Conservation (phyloP, 257 asterid genomes). For the Buddleja alternifolia region DNA sequence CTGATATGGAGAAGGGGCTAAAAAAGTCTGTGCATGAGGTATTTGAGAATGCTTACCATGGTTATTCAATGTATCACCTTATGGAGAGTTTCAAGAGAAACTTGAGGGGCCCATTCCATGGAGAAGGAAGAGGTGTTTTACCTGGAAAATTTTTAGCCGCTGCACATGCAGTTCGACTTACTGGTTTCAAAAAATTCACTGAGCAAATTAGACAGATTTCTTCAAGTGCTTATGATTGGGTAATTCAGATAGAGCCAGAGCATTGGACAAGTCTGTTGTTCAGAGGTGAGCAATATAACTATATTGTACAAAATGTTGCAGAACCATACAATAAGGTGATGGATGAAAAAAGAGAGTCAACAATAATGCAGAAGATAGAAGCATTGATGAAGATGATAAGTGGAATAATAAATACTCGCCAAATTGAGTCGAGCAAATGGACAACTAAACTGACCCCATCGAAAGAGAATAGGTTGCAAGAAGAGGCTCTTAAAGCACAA, state of each 20-base stretch:
- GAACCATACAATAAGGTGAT: slow-evolving; percentile 66
- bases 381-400: slow-evolving; percentile 58
- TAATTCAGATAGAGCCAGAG: slow-evolving; percentile 66
- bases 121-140: slow-evolving; percentile 77
- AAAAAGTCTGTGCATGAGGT: slow-evolving; percentile 50
- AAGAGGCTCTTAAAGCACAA: slow-evolving; percentile 53
- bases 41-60: slow-evolving; percentile 67
- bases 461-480: slow-evolving; percentile 61
- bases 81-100: slow-evolving; percentile 75
- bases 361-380: slow-evolving; percentile 83
- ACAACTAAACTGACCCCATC: slow-evolving; percentile 68
- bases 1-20: slow-evolving; percentile 77
- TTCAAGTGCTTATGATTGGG: slow-evolving; percentile 67
- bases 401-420: slow-evolving; percentile 56
- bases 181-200: slow-evolving; percentile 52
- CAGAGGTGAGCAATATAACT: slow-evolving; percentile 68
- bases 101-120: slow-evolving; percentile 78
- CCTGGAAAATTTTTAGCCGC: slow-evolving; percentile 74
- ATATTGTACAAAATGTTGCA: slow-evolving; percentile 61
- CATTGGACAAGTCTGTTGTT: slow-evolving; percentile 66
- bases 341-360: slow-evolving; percentile 68
- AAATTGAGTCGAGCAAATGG: slow-evolving; percentile 56
- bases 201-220: slow-evolving; percentile 80
- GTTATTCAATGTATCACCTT: slow-evolving; percentile 86
- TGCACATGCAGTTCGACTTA: slow-evolving; percentile 67